These are phyloP conservation scores for Phaseolus lunatus DNA, from an alignment of 306 rosid genomes.

Conservation along the genomic window DNA sequence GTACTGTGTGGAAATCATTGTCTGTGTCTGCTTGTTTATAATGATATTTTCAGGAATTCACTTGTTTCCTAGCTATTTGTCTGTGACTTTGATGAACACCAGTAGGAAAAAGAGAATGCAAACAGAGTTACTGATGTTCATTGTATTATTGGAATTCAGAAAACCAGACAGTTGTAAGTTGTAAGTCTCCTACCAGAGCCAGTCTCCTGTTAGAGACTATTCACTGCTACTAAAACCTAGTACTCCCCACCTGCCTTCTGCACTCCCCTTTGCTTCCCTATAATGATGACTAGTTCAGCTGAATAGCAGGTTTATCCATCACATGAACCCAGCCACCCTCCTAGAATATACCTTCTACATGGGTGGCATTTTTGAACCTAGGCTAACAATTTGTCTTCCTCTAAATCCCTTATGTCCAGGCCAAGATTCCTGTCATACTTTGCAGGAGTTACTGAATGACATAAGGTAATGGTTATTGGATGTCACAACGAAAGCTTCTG, in stretches of 20 bases:
- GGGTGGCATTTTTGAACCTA: not conserved
- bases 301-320: not conserved
- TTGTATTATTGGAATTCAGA: not conserved
- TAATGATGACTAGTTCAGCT: not conserved
- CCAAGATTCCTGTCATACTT: not conserved
- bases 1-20: constrained; percentile 3
- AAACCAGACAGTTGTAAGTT: not conserved
- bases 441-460: not conserved
- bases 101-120: not conserved
- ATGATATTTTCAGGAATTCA: constrained; percentile 24
- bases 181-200: not conserved
- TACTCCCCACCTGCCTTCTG: not conserved
- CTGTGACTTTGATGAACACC: not conserved
- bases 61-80: constrained; percentile 18
- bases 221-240: not conserved
- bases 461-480: constrained; percentile 9
- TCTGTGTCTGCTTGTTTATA: constrained; percentile 12
- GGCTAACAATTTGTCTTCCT: not conserved
- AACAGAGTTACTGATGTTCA: not conserved
- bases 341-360: not conserved
- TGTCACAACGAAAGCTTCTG: constrained; percentile 10
- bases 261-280: not conserved
- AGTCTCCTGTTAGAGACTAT: not conserved
- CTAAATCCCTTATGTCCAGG: not conserved
- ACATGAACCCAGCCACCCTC: not conserved